Evolutionary conservation across 1,139 yeast species (phyloP), one percentile per base, ranked within the genome.

Genomic region (Pichia sp.): DNA sequence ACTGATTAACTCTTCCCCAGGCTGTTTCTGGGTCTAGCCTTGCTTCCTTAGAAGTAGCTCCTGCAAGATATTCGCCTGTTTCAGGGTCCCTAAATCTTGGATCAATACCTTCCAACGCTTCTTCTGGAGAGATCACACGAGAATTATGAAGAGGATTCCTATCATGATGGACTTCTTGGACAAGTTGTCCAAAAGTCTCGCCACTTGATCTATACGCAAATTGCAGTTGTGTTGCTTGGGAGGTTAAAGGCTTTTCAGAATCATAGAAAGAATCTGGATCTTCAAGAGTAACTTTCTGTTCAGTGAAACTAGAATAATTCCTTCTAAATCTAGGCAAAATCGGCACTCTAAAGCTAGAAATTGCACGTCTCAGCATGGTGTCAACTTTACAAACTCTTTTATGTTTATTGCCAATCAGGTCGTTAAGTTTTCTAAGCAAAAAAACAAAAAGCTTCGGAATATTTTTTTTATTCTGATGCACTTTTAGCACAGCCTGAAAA

Each of bases 11-110:
- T 48, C 77, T 63, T 0, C 79, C 83, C 38, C 55, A 48, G 15
- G 73, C 50, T 0, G 79, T 74, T 32, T 58, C 57, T 17, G 68
- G 71, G 49, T 73, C 68, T n/a, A 74, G 55, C 46, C 80, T 61
- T n/a, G 79, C 77, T 43, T 74, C 79, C 39, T 64, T 64, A 23
- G 77, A 62, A 32, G 62, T 71, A 1, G 52, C 52, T 2, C 77
- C 79, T 42, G 65, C 36, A 37, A 56, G 20, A 48, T 58, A 35
- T 33, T 54, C 46, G 43, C 65, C 55, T 12, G 62, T 46, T 43
- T 52, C 41, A 38, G 50, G 35, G 41, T 58, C 53, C 42, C 67
- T 57, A 39, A 49, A 57, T 39, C 53, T 49, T 14, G 59, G 54
- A 41, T 51, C 54, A 11, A 49, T 52, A 1, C 56, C 60, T 18